Evolutionary conservation across 371 early-diverging fungal species (phyloP), one percentile per base, ranked within the genome.

Genomic region (Mortierella sp.): DNA sequence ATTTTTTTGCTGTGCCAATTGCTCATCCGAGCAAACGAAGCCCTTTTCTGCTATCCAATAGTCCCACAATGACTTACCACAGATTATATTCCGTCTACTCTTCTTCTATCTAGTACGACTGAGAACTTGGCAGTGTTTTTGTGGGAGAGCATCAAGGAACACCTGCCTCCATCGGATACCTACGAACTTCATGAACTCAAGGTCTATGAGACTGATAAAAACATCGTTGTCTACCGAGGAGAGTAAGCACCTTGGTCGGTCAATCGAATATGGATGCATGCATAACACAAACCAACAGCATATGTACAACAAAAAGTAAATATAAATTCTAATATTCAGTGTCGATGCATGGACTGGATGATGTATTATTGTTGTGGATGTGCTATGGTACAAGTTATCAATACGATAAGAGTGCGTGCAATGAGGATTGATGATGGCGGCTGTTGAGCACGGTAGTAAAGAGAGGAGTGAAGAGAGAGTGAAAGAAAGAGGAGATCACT

Each of bases 71-170:
- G 29, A 58, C 60, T 29, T 58, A 58, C 12, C 60, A 32, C 32
- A 3, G 60, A 58, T 21, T 43, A 3, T 58, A 55, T 73, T 8
- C 27, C 29, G 32, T 27, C 51, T 43, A 54, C 21, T 35, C 73
- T 73, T 65, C 75, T 41, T 41, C 7, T 41, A 14, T 73, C 81
- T 72, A 95, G 97, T 88, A 98, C 98, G 21, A 95, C 96, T 18
- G 98, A 98, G 89, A 97, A 97, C 87, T 85, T 98, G 60, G 96
- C 97, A 0, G 92, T 96, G 11, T 98, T 93, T 84, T 93, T 96
- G 48, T 98, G 97, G 97, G 87, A 90, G 75, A 90, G 89, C 70
- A 89, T 97, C 70, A 77, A 88, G 68, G 71, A 79, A 41, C 80
- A 89, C 51, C 89, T 93, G 46, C 81, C 89, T 65, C 74, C 71